Evolutionary conservation across 306 rosid genomes (phyloP), one percentile per base, ranked within the genome.

Genomic region (Sphenostylis stenocarpa): DNA sequence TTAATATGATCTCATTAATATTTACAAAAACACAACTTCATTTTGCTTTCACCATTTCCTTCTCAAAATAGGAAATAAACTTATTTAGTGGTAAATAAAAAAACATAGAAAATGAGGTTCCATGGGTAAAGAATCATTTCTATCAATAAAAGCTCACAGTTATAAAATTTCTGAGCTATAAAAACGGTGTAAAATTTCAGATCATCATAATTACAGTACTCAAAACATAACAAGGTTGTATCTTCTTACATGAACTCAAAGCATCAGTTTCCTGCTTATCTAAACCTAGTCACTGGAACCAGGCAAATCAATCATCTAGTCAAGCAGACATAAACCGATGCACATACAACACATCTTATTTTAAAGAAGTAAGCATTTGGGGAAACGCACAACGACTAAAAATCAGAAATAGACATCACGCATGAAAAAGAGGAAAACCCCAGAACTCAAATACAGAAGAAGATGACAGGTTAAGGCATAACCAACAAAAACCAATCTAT

Each of bases 41-140:
- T 21, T 39, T 43, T 43, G 38, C 1, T 39, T 66, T 66, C 7
- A 23, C 36, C 20, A 66, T 66, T 66, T 65, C 72, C 33, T 14
- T 39, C 20, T 41, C 13, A 39, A 66, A 66, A 43, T 5, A 12
- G n/a, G 72, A 41, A 23, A 24, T n/a, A n/a, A n/a, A n/a, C n/a
- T n/a, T n/a, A n/a, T n/a, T n/a, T n/a, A n/a, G n/a, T n/a, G n/a
- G n/a, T n/a, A n/a, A 29, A 26, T 26, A 26, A 1, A 45, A 26
- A 16, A 67, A 26, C 1, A 29, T 19, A 20, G 7, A 43, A 63
- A 41, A 39, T 19, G 19, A 53, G 51, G 29, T 72, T 53, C 41
- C 63, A 31, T 73, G 24, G 24, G 39, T 44, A 44, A 61, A 34
- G 63, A 76, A 62, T 11, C 53, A 61, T 71, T 56, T 20, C 47